Base-by-base conservation (phyloP, 805 yeast species). In the Yarrowia keelungensis region DNA sequence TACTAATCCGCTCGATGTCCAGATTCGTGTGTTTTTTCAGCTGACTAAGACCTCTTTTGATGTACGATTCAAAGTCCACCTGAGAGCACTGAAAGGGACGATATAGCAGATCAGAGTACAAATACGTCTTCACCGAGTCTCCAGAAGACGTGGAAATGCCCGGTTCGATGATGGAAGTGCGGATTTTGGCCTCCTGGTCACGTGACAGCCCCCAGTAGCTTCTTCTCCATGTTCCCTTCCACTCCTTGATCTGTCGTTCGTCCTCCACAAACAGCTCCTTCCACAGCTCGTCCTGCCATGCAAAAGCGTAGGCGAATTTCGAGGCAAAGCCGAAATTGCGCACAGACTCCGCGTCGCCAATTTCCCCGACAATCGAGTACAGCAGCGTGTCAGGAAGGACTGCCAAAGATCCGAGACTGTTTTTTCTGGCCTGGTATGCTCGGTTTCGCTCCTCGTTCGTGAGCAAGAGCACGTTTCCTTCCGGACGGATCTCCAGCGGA, bases 221-320 rank as follows among this genome's bases (percentile, higher is more conserved):
- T 46, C 84, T 79, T 72, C 93, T 83, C 97, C 97, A 92, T 1
- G 92, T 84, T 0, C 97, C 97, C 39, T 74, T 76, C 97, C 97
- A 92, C 42, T 72, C 71, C n/a, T 47, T n/a, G 12, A 49, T 47
- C 26, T 22, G 10, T 10, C 47, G 14, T 26, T 62, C 39, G 1
- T 70, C 71, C 43, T 83, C 78, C 74, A 87, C 87, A 42, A 65
- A 65, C 56, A 88, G 69, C 69, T 81, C 83, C 73, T 89, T 89
- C 97, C 97, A 92, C 32, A 89, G 72, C 64, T 92, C 97, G 71
- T 92, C 97, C 74, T 87, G 89, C 74, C 86, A 87, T 12, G 87
- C 74, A 75, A 85, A 89, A 0, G 94, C 96, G 76, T 88, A 91
- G 74, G 89, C 77, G 7, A 87, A 82, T 69, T 89, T 83, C 3